phyloP scores from a whole-genome alignment of 1,139 yeast genomes.

The Debaryomyces singareniensis region DNA sequence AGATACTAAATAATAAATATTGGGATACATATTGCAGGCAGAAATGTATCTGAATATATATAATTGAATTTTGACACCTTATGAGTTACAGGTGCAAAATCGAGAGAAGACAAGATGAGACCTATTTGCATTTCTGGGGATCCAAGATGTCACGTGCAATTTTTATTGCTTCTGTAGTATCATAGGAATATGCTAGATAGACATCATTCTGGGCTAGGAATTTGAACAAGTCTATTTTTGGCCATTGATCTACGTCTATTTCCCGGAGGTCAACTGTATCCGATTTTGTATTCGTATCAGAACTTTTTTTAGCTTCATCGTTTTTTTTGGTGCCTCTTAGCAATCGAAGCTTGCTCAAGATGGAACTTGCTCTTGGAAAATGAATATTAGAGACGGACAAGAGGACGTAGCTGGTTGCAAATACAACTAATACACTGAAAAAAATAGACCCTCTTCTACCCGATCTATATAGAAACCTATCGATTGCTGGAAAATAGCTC shows the following conservation, averaged over 20 bases:
- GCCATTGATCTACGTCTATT: constrained; percentile 14
- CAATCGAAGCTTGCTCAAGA: background rate
- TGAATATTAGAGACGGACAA: background rate
- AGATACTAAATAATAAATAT: too few species aligned
- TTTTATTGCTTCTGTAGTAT: background rate
- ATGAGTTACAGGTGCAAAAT: too few species aligned
- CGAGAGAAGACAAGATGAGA: too few species aligned
- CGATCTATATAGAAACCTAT: background rate
- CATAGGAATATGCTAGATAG: constrained; percentile 4
- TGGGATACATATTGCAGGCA: too few species aligned
- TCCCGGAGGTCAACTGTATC: too few species aligned
- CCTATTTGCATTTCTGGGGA: too few species aligned
- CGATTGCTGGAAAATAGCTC: background rate
- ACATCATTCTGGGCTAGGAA: constrained; percentile 13
- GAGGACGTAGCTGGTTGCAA: constrained; percentile 1
- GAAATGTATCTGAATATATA: too few species aligned
- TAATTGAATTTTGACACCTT: too few species aligned
- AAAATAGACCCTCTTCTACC: background rate
- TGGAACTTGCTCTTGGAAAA: too few species aligned
- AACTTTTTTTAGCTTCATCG: background rate
- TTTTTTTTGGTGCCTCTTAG: background rate
- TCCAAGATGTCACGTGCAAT: background rate
- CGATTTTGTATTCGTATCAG: background rate
- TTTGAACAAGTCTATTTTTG: constrained; percentile 13
- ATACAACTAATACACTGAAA: background rate